Conservation (phyloP, 768 basidiomycete genomes). For the Lyophyllum atratum region DNA sequence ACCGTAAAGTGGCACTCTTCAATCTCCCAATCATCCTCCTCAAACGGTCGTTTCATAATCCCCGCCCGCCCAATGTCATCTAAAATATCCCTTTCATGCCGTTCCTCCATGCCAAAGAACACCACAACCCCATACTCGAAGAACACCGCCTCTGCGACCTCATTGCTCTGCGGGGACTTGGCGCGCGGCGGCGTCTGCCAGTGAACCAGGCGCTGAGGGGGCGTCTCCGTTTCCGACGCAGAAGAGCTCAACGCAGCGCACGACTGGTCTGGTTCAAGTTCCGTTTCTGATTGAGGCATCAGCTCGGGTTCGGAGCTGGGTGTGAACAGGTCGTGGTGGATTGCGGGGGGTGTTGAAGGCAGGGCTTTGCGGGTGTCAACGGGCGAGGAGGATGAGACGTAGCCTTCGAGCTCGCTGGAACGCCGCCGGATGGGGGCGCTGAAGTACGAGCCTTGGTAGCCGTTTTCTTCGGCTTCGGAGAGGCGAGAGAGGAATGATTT, state of each 20-base stretch:
- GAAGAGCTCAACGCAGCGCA: slow-evolving; percentile 1
- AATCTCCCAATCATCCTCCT: slow-evolving; percentile 82
- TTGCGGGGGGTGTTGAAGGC: slow-evolving; percentile 4
- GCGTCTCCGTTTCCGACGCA: slow-evolving; percentile 5
- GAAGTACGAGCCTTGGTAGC: slow-evolving; percentile 89
- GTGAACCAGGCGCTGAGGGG: slow-evolving; percentile 2
- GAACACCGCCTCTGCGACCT: slow-evolving; percentile 75
- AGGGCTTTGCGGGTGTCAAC: slow-evolving; percentile 31
- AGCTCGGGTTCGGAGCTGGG: background rate
- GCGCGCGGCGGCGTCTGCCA: slow-evolving; percentile 15
- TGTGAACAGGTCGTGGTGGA: slow-evolving; percentile 11
- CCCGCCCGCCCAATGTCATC: slow-evolving; percentile 82
- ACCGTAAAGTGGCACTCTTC: slow-evolving; percentile 92
- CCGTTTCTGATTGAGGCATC: slow-evolving; percentile 5
- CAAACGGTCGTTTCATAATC: slow-evolving; percentile 59
- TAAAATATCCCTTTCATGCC: slow-evolving; percentile 78
- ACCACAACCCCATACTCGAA: slow-evolving; percentile 90
- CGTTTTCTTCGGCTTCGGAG: slow-evolving; percentile 87
- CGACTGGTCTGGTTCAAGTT: slow-evolving; percentile 10
- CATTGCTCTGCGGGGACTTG: slow-evolving; percentile 35
- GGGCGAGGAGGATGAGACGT: slow-evolving; percentile 56
- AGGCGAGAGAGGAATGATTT: slow-evolving; percentile 68
- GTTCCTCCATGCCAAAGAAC: slow-evolving; percentile 85
- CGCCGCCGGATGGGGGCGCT: slow-evolving; percentile 33
- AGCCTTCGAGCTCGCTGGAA: slow-evolving; percentile 54